Base-by-base conservation (phyloP, 2,329 filamentous ascomycete species). In the Mariannaea elegans region DNA sequence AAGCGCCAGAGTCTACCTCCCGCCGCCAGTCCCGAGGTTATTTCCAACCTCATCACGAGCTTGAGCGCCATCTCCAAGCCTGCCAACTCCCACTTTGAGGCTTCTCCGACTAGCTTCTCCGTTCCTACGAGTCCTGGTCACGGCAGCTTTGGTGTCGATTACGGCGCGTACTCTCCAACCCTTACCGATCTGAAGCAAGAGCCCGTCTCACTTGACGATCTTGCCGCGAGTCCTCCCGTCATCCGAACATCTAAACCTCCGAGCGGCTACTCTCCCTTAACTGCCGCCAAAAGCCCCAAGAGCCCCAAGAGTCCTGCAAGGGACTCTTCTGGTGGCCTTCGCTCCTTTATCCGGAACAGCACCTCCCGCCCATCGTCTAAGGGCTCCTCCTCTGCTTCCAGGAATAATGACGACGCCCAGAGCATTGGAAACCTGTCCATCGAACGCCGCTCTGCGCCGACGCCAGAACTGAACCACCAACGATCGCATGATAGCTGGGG, bases 221-320 rank as follows among this genome's bases (percentile, higher is more conserved):
- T 88, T 42, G 83, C 87, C 27, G 87, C 87, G 19, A 79, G 81
- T 46, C 79, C 92, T 12, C 93, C 93, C 16, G 85, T 94, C 54
- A 85, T 96, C 68, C 89, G 90, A 64, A 97, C 94, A 29, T 87
- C 92, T 29, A 94, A 94, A 74, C 90, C 89, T 7, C 91, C 91
- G 1, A 92, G 90, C 49, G 91, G 91, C 53, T 87, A 88, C 69
- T 93, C 91, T 9, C 78, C 88, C 16, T 77, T 91, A 50, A 93
- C 90, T n/a, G 85, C 88, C 0, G 83, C 83, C 59, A 87, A 83
- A 67, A 85, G 77, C 14, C 81, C 81, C 18, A 64, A 62, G 31
- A 67, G 65, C 2, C 84, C 82, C 59, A 86, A 82, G 62, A 86
- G 80, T 24, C 80, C 82, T 18, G 77, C 77, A 52, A 81, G 80